These are phyloP conservation scores for Posidonia australis DNA, from an alignment of 106 monocot species.

Conservation along the genomic window DNA sequence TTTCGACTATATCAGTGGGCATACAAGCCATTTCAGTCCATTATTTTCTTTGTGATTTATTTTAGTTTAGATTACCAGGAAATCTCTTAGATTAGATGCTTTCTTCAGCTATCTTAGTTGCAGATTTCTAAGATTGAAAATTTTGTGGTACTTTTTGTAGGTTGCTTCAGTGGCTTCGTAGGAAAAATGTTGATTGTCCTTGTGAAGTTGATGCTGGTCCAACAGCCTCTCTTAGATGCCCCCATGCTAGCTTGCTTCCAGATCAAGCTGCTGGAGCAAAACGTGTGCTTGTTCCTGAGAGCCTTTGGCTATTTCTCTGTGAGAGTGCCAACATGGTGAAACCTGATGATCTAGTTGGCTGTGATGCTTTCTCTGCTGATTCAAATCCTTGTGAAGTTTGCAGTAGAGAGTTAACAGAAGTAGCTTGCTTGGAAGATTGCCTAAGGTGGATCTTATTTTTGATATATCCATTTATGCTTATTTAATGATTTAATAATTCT, in stretches of 20 bases:
- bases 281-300: constrained; percentile 60
- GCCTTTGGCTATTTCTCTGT: constrained; percentile 75
- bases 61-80: not conserved
- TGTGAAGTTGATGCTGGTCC: constrained; percentile 78
- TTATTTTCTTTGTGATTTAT: not conserved
- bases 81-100: not conserved
- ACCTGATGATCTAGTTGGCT: constrained; percentile 38
- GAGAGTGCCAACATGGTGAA: constrained; percentile 42
- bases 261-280: constrained; percentile 84
- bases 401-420: constrained; percentile 46
- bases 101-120: not conserved
- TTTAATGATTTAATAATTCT: not conserved
- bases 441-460: constrained; percentile 39
- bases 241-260: constrained; percentile 76
- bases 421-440: constrained; percentile 61
- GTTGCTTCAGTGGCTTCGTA: constrained; percentile 82
- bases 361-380: constrained; percentile 49
- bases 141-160: constrained; percentile 21
- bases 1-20: too few relatives aligned
- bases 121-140: not conserved
- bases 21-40: too few relatives aligned
- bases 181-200: constrained; percentile 61
- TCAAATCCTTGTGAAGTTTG: constrained; percentile 58
- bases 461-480: not conserved
- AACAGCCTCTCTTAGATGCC: constrained; percentile 69